These are phyloP conservation scores for Hordeum pubiflorum DNA, from an alignment of 202 grass and related monocot species.

Conservation along the genomic window DNA sequence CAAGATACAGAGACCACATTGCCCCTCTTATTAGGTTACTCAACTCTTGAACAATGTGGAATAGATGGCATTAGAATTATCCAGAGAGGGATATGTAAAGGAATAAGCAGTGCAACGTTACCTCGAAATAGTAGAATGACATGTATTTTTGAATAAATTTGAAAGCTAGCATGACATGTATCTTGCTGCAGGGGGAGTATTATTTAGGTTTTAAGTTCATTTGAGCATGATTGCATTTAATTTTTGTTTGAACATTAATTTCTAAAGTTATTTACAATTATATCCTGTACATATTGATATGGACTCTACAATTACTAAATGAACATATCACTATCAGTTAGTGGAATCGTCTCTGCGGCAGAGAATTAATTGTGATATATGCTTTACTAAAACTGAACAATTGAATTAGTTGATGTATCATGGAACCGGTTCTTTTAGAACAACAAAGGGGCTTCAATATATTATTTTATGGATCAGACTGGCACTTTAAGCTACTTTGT, in stretches of 20 bases:
- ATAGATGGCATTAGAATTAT: background rate
- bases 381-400: background rate
- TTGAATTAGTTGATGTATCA: background rate
- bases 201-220: background rate
- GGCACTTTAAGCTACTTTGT: background rate
- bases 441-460: background rate
- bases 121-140: background rate
- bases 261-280: background rate
- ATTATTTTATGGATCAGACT: constrained; percentile 12
- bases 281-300: background rate
- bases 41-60: background rate
- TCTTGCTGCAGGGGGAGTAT: background rate
- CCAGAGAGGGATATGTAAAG: background rate
- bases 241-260: background rate
- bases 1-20: background rate
- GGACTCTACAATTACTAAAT: background rate
- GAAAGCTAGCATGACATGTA: background rate
- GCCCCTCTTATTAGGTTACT: background rate
- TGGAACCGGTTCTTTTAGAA: background rate
- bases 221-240: background rate
- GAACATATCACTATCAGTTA: background rate
- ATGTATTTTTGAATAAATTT: background rate
- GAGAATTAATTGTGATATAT: constrained; percentile 5
- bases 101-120: background rate
- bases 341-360: background rate